Evolutionary conservation across 371 early-diverging fungal species (phyloP).

Genomic region (Rhizomucor pusillus): DNA sequence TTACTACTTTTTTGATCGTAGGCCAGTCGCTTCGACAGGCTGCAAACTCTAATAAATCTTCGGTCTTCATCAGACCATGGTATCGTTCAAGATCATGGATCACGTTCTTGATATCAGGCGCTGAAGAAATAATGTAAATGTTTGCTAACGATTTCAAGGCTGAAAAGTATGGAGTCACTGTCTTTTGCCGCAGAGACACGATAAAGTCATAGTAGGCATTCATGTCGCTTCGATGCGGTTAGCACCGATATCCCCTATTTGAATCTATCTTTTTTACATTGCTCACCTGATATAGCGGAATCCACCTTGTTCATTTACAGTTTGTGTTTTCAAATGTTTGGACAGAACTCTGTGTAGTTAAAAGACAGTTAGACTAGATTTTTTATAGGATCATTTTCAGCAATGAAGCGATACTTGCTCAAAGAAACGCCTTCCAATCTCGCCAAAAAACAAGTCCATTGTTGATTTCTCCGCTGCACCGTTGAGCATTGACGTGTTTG

Average conservation of each 20-base stretch:
- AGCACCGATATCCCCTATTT: not conserved
- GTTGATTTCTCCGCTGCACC: constrained; percentile 83
- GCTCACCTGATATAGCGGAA: constrained; percentile 72
- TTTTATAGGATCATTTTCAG: not conserved
- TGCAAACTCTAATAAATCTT: constrained; percentile 93
- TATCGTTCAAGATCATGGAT: constrained; percentile 85
- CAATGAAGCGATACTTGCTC: constrained; percentile 55
- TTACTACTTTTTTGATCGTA: constrained; percentile 79
- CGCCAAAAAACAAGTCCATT: constrained; percentile 88
- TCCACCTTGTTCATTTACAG: constrained; percentile 78
- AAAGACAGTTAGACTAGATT: not conserved
- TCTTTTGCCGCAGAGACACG: constrained; percentile 60
- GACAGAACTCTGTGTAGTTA: constrained; percentile 51
- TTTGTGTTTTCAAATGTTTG: constrained; percentile 79
- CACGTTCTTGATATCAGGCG: constrained; percentile 77
- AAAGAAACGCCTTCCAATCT: constrained; percentile 85
- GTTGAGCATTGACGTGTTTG: constrained; percentile 69
- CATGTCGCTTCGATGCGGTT: constrained; percentile 64
- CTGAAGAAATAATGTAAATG: constrained; percentile 83
- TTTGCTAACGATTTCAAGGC: constrained; percentile 92
- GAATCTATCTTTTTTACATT: constrained; percentile 2
- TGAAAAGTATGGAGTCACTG: constrained; percentile 74
- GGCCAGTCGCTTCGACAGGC: constrained; percentile 87
- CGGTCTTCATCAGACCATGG: constrained; percentile 79
- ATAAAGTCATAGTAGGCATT: constrained; percentile 76